phyloP scores from a whole-genome alignment of 1,139 yeast species.

The Taiozyma sp. region DNA sequence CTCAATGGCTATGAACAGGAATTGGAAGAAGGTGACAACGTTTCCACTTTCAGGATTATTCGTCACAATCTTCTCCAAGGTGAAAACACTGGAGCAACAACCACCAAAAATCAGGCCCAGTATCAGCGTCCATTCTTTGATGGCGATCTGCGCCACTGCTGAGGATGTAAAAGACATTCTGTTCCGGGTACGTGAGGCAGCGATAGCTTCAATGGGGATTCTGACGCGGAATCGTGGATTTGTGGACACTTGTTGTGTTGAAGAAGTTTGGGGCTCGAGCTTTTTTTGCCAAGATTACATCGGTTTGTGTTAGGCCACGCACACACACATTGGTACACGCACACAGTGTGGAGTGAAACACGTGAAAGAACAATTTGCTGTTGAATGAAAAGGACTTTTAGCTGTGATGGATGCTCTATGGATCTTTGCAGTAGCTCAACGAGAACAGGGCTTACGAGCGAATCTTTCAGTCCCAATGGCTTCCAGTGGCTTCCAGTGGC shows the following conservation, averaged over 20 bases:
- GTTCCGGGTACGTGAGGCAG: neutral
- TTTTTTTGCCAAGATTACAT: neutral
- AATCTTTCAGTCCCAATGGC: too few species aligned
- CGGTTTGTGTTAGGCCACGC: neutral
- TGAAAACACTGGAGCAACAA: slow-evolving; percentile 66
- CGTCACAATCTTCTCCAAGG: slow-evolving; percentile 50
- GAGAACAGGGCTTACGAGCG: too few species aligned
- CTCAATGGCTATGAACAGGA: slow-evolving; percentile 46
- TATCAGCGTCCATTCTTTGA: slow-evolving; percentile 22
- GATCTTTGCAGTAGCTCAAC: too few species aligned
- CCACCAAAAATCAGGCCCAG: slow-evolving; percentile 58
- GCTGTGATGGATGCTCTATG: too few species aligned
- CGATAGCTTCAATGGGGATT: too few species aligned
- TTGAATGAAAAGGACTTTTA: too few species aligned
- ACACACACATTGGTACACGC: too few species aligned
- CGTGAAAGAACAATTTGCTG: too few species aligned
- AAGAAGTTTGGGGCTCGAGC: too few species aligned
- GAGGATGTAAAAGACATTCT: neutral
- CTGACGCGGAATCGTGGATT: too few species aligned
- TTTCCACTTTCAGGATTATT: slow-evolving; percentile 40
- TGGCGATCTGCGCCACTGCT: slow-evolving; percentile 19
- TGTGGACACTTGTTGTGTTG: neutral
- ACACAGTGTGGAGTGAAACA: too few species aligned
- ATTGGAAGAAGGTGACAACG: slow-evolving; percentile 58
- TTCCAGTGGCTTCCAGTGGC: too few species aligned